Base-by-base conservation (phyloP, 2,329 filamentous ascomycete genomes). In the Reticulascus tulasneorum region DNA sequence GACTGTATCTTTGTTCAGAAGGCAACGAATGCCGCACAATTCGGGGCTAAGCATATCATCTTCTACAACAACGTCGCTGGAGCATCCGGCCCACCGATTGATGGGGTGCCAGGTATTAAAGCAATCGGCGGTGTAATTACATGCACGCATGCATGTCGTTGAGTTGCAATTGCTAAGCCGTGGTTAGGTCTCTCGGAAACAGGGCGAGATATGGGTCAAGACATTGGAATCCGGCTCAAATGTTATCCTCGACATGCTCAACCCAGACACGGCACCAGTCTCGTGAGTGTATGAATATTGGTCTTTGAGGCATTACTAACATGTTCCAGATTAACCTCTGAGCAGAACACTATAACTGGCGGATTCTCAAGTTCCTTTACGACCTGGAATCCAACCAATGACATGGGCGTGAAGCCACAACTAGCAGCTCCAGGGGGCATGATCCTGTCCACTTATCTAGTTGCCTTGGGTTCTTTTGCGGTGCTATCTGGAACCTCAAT, bases 401-500 rank as follows among this genome's bases (percentile, higher is more conserved):
- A 47, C 5, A 33, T 45, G 9, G 33, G 38, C 9, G 34, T 48
- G 12, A 46, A 47, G 33, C 48, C 48, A 2, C 44, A 47, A 20
- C 33, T 48, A 29, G 36, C 37, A 4, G 48, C 44, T 4, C 44
- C 45, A 8, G 47, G 77, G 19, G 74, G 73, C 32, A 64, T 66
- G 34, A 79, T 82, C 29, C 55, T 82, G 17, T 79, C 75, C 6
- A 80, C 77, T 0, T 81, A 63, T 42, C 75, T 71, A 0, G 51
- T 65, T 3, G 55, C 56, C 2, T 46, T 62, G 17, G 71, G 69
- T 16, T 55, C 58, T n/a, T 82, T 77, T 33, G 66, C 64, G n/a
- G 66, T 78, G 2, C 55, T 67, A 22, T 76, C 63, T 15, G 75
- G 76, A 9, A 79, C 75, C 0, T 79, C 75, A 2, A 82, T 82